These are phyloP conservation scores for Leishmania mexicana DNA, from an alignment of 208 protist species.

Conservation along the genomic window DNA sequence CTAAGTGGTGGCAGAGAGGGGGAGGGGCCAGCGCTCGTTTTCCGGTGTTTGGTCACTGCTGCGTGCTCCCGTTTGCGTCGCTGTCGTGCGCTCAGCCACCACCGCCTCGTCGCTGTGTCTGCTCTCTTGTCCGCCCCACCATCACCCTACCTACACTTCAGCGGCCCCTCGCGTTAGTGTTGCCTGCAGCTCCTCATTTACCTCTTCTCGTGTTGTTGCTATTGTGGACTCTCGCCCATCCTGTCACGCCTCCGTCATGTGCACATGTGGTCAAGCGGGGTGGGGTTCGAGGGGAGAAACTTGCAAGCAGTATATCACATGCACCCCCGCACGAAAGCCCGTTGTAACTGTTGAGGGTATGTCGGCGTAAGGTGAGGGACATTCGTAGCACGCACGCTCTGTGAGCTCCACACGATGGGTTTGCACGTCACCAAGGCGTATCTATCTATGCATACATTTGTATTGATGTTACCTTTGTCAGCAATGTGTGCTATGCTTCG, in stretches of 20 bases:
- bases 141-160: neutral
- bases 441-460: constrained; percentile 19
- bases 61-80: neutral
- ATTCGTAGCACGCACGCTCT: neutral
- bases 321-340: too few species aligned
- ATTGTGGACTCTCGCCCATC: neutral
- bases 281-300: neutral
- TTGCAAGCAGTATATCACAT: neutral
- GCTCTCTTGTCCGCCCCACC: neutral
- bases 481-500: neutral
- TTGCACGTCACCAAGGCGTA: neutral
- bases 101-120: neutral
- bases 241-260: neutral
- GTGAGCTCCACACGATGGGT: neutral
- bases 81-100: neutral
- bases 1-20: too few species aligned
- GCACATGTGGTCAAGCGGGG: neutral
- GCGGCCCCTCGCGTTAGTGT: neutral
- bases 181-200: neutral
- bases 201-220: neutral
- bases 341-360: neutral
- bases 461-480: neutral
- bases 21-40: neutral
- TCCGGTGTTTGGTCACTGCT: neutral
- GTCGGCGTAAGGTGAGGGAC: neutral